A percentile compares a stretch with the other conserved stretches of the same genome.
phyloP scores from a whole-genome alignment of 495 filamentous ascomycete genomes.

The Beverwykella pulmonaria region DNA sequence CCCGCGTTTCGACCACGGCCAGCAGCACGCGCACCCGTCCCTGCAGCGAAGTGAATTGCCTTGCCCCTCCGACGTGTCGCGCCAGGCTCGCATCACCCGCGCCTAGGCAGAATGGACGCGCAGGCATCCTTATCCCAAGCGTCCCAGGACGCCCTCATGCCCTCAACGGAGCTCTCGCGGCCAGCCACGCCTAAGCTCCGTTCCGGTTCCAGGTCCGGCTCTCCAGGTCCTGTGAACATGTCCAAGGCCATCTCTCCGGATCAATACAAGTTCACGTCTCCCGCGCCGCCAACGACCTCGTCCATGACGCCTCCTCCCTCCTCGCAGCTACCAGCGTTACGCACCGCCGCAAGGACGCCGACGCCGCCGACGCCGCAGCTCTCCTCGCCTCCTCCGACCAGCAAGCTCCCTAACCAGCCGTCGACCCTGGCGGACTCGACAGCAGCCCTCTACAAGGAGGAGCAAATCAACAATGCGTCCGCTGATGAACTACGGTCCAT shows the following conservation, averaged over 20 bases:
- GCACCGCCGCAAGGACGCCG: slow-evolving; percentile 31
- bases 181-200: slow-evolving; percentile 23
- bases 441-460: slow-evolving; percentile 47
- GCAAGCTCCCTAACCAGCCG: slow-evolving; percentile 25
- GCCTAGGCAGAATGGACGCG: slow-evolving; percentile 35
- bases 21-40: slow-evolving; percentile 6
- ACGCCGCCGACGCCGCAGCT: slow-evolving; percentile 39
- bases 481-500: slow-evolving; percentile 62
- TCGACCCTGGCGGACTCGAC: slow-evolving; percentile 24
- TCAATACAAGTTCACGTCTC: slow-evolving; percentile 36
- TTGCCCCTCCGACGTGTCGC: slow-evolving; percentile 37
- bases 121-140: slow-evolving; percentile 34
- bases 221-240: slow-evolving; percentile 19
- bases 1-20: background rate
- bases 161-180: slow-evolving; percentile 32
- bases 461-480: slow-evolving; percentile 63
- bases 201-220: slow-evolving; percentile 18
- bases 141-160: slow-evolving; percentile 33
- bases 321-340: slow-evolving; percentile 29
- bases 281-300: slow-evolving; percentile 35
- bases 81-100: slow-evolving; percentile 27
- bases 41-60: slow-evolving; percentile 11
- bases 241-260: slow-evolving; percentile 28
- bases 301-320: slow-evolving; percentile 43
- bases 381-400: slow-evolving; percentile 39